Evolutionary conservation across 768 basidiomycete genomes (phyloP).

Genomic region (Tulasnella sp.): DNA sequence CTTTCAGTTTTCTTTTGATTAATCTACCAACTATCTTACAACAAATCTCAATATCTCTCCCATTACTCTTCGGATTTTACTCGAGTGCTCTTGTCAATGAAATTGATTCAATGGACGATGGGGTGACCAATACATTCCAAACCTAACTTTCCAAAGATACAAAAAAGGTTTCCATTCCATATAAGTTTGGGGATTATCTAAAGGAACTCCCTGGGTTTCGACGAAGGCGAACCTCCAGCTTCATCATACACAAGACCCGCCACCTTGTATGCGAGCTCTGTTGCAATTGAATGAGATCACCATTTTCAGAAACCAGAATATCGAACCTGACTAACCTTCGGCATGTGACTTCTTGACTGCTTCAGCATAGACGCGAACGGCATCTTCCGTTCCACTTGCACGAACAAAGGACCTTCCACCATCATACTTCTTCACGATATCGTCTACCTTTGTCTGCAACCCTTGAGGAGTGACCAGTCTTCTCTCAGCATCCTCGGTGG

Average conservation of each 20-base stretch:
- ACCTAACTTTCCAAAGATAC: neutral
- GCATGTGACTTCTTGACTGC: constrained; percentile 59
- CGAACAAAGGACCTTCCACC: constrained; percentile 87
- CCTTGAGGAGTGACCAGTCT: constrained; percentile 66
- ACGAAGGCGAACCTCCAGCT: constrained; percentile 61
- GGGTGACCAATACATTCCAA: too few species aligned
- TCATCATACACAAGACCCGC: constrained; percentile 78
- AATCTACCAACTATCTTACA: too few species aligned
- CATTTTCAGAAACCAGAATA: neutral
- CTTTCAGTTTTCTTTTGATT: neutral
- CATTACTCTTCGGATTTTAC: neutral
- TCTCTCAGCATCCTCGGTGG: constrained; percentile 88
- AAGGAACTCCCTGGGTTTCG: constrained; percentile 69
- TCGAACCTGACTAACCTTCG: constrained; percentile 49
- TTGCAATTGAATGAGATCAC: neutral
- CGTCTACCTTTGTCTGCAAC: constrained; percentile 71
- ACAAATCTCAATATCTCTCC: too few species aligned
- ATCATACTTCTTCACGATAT: constrained; percentile 60
- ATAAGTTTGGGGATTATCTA: constrained; percentile 23
- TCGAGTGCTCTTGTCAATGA: neutral
- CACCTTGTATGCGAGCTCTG: constrained; percentile 76
- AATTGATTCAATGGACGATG: too few species aligned
- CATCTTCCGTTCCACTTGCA: constrained; percentile 96
- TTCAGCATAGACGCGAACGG: constrained; percentile 95
- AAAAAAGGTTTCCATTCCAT: neutral